A percentile compares a stretch with the other conserved stretches of the same genome.
Evolutionary conservation across 768 basidiomycete genomes (phyloP).

Genomic region (Calocybe gangraenosa): DNA sequence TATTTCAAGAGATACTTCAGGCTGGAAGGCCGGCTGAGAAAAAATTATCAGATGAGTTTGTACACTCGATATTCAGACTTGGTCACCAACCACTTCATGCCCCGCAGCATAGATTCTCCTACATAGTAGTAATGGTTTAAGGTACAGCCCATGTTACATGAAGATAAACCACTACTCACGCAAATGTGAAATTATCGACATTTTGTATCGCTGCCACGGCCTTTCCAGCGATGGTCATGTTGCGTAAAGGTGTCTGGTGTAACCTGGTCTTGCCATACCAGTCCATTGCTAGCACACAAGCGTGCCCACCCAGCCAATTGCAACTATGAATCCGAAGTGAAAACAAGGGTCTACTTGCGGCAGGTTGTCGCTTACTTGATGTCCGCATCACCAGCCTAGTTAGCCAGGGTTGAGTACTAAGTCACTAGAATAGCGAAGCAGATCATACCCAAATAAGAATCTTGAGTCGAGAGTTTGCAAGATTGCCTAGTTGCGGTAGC

Average conservation of each 20-base stretch:
- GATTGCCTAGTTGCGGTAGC: slow-evolving; percentile 43
- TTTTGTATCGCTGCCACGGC: slow-evolving; percentile 59
- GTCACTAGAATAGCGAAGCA: not conserved
- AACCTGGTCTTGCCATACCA: slow-evolving; percentile 40
- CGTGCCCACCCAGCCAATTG: slow-evolving; percentile 45
- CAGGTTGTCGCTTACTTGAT: slow-evolving; percentile 35
- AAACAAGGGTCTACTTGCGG: too few relatives aligned
- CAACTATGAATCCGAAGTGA: slow-evolving; percentile 24
- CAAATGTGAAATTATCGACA: slow-evolving; percentile 64
- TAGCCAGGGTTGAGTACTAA: slow-evolving; percentile 12
- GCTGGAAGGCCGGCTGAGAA: slow-evolving; percentile 57
- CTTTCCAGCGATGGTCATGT: slow-evolving; percentile 52
- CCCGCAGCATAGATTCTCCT: slow-evolving; percentile 57
- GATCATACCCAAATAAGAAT: slow-evolving; percentile 43
- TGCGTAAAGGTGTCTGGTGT: slow-evolving; percentile 35
- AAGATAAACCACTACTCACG: slow-evolving; percentile 37
- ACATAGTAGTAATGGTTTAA: not conserved
- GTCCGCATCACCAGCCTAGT: slow-evolving; percentile 44
- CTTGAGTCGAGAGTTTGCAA: slow-evolving; percentile 41
- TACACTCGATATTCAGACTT: not conserved
- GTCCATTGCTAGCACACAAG: slow-evolving; percentile 38
- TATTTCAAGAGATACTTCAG: slow-evolving; percentile 52
- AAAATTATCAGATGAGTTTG: not conserved
- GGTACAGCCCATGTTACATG: not conserved
- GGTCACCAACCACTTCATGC: slow-evolving; percentile 62